Evolutionary conservation across 2,329 filamentous ascomycete species (phyloP).

Genomic region (Gremmenia infestans): DNA sequence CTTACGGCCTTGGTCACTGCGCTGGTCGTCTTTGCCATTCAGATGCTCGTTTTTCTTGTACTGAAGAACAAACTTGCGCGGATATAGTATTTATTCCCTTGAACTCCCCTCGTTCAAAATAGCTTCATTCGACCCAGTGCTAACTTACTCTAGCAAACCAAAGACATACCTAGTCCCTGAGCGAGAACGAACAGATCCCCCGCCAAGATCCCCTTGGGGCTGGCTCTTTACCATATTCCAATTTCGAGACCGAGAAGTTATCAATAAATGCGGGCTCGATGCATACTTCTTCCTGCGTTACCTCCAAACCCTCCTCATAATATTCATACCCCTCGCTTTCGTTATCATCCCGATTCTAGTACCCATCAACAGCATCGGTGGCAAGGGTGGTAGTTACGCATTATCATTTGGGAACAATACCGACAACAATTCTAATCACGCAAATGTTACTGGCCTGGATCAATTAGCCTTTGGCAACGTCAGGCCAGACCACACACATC

Average conservation of each 20-base stretch:
- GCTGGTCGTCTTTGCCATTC: constrained; percentile 33
- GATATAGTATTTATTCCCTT: constrained; percentile 60
- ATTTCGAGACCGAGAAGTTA: constrained; percentile 73
- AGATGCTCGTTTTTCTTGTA: constrained; percentile 66
- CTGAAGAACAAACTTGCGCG: constrained; percentile 73
- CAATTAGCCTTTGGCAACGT: constrained; percentile 86
- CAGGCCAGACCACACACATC: constrained; percentile 53
- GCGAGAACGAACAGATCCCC: constrained; percentile 73
- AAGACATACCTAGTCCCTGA: constrained; percentile 84
- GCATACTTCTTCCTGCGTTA: constrained; percentile 98
- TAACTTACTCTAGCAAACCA: constrained; percentile 54
- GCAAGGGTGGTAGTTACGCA: constrained; percentile 47
- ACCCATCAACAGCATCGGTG: constrained; percentile 75
- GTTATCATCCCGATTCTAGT: constrained; percentile 81
- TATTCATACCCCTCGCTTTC: constrained; percentile 78
- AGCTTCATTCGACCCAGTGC: neutral
- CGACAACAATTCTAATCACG: constrained; percentile 15
- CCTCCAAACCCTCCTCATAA: constrained; percentile 77
- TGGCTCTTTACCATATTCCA: constrained; percentile 56
- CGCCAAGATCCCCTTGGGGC: constrained; percentile 52
- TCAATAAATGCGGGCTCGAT: constrained; percentile 92
- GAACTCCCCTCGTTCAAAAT: neutral
- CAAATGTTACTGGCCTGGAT: constrained; percentile 58
- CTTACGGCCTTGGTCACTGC: constrained; percentile 29
- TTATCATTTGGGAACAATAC: constrained; percentile 31